Base-by-base conservation (phyloP, 2,329 filamentous ascomycete species). In the Colletotrichum orbiculare region DNA sequence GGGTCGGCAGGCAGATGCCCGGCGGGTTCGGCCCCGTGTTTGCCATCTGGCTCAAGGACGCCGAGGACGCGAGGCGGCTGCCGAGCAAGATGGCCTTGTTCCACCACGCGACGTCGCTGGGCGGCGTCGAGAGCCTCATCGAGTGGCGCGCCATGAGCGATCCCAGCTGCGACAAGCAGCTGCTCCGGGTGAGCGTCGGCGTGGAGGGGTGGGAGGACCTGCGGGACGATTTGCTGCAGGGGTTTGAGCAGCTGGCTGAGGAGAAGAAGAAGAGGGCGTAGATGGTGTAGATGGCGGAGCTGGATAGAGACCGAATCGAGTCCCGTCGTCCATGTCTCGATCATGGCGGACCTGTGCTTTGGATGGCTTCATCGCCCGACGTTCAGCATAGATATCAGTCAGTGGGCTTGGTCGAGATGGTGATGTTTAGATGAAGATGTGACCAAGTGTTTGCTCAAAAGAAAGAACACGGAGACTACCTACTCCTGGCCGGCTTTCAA, bases 61-160 rank as follows among this genome's bases (percentile, higher is more conserved):
- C 85, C 66, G 79, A 82, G 1, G 74, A 85, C 55, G 94, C 96
- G 4, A 86, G 84, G 69, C 77, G 81, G 37, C 78, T 99, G 68
- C 96, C 96, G 4, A 91, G 90, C 73, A 91, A 92, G 76, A 79
- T 98, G 75, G 75, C 83, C 2, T 84, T 97, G 48, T 98, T 98
- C 81, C 93, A 97, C 71, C 96, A 99, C 78, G 96, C 96, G 6
- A 99, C 96, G 2, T 96, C 92, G 76, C 79, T 98, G 35, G 96
- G 96, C 2, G 95, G 96, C 5, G 93, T 98, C 9, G 96, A 98
- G 85, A 96, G 93, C 73, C 79, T 98, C 81, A 94, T 99, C 71
- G 96, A 99, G 85, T 99, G 96, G 96, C 85, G 96, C 64, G 87
- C 91, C 52, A 96, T 99, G 93, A 90, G 89, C 64, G 96, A 99